Percentiles rank a stretch among this genome's conserved stretches.
Conservation (phyloP, 805 yeast genomes). For the Barnettozyma salicaria region DNA sequence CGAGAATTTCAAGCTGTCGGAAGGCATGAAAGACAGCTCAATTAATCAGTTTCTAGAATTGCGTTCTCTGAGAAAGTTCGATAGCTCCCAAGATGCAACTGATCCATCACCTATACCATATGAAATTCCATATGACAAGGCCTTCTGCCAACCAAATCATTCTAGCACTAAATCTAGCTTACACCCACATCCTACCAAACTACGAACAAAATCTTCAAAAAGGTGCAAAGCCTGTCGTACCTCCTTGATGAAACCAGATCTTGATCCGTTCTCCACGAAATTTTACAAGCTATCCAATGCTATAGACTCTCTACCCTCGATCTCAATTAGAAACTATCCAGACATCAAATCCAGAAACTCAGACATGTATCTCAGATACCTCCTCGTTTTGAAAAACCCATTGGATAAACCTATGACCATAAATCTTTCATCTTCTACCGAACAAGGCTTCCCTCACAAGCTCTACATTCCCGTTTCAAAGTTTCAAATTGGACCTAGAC, state of each 20-base stretch:
- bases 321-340: constrained; percentile 11
- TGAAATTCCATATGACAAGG: constrained; percentile 5
- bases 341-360: background rate
- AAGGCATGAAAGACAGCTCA: constrained; percentile 1
- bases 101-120: too few species aligned
- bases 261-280: constrained; percentile 20
- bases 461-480: constrained; percentile 18
- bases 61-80: too few species aligned
- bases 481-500: constrained; percentile 14
- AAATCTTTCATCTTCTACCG: constrained; percentile 13
- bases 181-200: constrained; percentile 18
- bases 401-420: constrained; percentile 9
- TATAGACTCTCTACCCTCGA: constrained; percentile 20
- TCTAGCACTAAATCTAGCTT: background rate
- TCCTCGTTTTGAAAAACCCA: constrained; percentile 19
- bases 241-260: constrained; percentile 26
- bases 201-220: constrained; percentile 21
- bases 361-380: constrained; percentile 1
- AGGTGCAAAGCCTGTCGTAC: constrained; percentile 27
- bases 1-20: constrained; percentile 13
- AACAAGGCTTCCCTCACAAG: constrained; percentile 2
- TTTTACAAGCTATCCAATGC: constrained; percentile 27
- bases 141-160: constrained; percentile 6
- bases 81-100: constrained; percentile 3
- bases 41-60: constrained; percentile 9